Percentiles rank a stretch among this genome's conserved stretches.
phyloP scores from a whole-genome alignment of 2,329 filamentous ascomycete species.

The Magnaporthales sp. region DNA sequence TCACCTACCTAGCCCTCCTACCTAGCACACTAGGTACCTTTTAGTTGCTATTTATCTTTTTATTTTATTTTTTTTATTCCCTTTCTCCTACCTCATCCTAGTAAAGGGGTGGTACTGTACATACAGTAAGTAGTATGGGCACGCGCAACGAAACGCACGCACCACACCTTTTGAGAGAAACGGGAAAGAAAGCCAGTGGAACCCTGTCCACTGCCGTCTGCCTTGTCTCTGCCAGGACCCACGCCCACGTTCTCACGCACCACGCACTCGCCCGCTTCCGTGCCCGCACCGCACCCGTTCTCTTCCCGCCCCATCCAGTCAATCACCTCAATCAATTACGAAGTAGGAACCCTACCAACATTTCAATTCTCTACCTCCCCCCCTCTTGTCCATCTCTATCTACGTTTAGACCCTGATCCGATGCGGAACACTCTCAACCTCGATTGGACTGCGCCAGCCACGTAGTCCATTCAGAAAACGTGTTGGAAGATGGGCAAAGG shows the following conservation, averaged over 20 bases:
- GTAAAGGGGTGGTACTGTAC: neutral
- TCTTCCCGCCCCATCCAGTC: neutral
- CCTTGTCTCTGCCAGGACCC: neutral
- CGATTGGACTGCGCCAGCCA: neutral
- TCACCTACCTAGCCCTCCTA: no score
- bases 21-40: neutral
- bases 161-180: neutral
- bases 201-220: neutral
- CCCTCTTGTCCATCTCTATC: neutral
- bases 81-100: neutral
- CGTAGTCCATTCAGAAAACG: neutral
- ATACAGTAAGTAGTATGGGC: neutral
- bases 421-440: neutral
- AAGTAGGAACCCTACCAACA: neutral
- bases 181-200: neutral
- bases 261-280: neutral
- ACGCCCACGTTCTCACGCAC: neutral
- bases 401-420: neutral
- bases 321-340: neutral
- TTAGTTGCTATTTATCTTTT: neutral
- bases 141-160: neutral
- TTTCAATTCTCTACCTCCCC: neutral
- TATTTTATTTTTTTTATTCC: neutral
- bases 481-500: neutral
- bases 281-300: neutral